Evolutionary conservation across 305 asterid species (phyloP), one percentile per base, ranked within the genome.

Genomic region (Fraxinus sp.): DNA sequence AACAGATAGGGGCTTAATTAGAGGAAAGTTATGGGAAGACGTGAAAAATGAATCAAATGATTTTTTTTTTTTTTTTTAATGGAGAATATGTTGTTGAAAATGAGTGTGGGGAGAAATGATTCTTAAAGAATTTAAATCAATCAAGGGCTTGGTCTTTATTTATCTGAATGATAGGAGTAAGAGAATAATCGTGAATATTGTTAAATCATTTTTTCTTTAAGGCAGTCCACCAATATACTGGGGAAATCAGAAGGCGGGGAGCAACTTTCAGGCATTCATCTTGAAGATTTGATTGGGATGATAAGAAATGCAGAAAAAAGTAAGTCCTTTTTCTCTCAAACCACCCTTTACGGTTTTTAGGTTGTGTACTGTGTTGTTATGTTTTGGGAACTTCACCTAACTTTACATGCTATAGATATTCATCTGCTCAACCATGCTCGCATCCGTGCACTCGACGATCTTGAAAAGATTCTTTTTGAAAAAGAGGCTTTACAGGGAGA

Each of bases 371-470:
- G 43, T 75, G 73, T 81, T 75, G 73, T 81, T 82, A 33, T 26
- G 49, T 30, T 75, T 62, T 72, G 79, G 71, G 82, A 87, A 70
- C 57, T 64, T 75, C 62, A 57, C 64, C 55, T 78, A 26, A 55
- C 68, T 71, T 68, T 76, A 33, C 77, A 55, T 84, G 71, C 80
- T 37, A 75, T 83, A 96, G 99, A 96, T 90, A 86, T 95, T 83
- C 92, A 90, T 89, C 94, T 93, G 84, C 93, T 96, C 87, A 95
- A 96, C 88, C 89, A 90, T 81, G 98, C 97, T 83, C 98, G 98
- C 20, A 59, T 92, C 52, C 91, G 85, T 72, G 93, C 97, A 75
- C 92, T 93, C 66, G 93, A 90, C 85, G 98, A 95, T 84, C 96
- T 93, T 83, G 93, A 89, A 76, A 91, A 86, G 82, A 87, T 92